Evolutionary conservation across 306 rosid species (phyloP), one percentile per base, ranked within the genome.

Genomic region (Citrullus mucosospermus): DNA sequence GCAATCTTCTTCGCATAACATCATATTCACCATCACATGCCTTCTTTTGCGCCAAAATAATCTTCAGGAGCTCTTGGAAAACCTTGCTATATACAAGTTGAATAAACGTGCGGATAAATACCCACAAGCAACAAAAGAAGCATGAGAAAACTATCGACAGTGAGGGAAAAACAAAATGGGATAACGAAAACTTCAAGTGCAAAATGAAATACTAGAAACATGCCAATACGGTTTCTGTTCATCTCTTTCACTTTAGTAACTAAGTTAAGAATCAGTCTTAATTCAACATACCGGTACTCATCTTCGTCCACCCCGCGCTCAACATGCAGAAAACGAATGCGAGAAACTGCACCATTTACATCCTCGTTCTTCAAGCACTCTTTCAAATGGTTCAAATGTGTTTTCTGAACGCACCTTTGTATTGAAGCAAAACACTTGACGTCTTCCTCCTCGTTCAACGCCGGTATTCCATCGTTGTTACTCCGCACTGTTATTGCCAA

Each of bases 11-110:
- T 80, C 92, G 88, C 92, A 78, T 81, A 76, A 70, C 88, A 79
- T 57, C 80, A 88, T 96, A 95, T 46, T 88, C 81, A 77, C 88
- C 91, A 76, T 89, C 97, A 88, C 79, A 89, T 69, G 78, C 82
- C 62, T 86, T 88, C 74, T 72, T 83, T 86, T 85, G 83, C 73
- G 87, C 87, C 69, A 88, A 79, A 78, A 91, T 87, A 72, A 60
- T 81, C 91, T 89, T 89, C 83, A 92, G 80, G 78, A 95, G 96
- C 85, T 95, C 96, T 83, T 90, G 88, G 85, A 95, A 88, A 88
- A 92, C 92, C 85, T 83, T 82, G 85, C 98, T 94, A 85, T 84
- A 89, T 81, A 76, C 84, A 60, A 79, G 58, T 83, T 72, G 75
- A 85, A 57, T 78, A 63, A 72, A 72, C 77, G 56, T 53, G 71